Percentiles rank a stretch among this genome's conserved stretches.
Conservation (phyloP, 345 rosid genomes). For the Syzygium jambos region DNA sequence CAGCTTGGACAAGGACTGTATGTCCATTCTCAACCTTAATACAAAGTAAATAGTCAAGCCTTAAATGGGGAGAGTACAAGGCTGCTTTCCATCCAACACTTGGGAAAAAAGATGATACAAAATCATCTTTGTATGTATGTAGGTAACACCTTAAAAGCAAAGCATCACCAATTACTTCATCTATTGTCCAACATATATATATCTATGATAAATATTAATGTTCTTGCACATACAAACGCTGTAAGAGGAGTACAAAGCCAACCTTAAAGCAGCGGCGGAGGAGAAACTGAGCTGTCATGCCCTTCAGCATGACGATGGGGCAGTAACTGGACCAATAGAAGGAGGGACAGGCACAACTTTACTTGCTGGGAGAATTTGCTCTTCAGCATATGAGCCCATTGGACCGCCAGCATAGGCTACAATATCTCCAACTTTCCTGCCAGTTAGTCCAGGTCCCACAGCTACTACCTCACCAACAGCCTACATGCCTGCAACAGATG, state of each 20-base stretch:
- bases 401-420: constrained; percentile 77
- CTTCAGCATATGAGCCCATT: constrained; percentile 85
- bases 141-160: not conserved
- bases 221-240: not conserved
- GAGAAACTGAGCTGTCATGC: constrained; percentile 82
- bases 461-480: constrained; percentile 84
- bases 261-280: constrained; percentile 83
- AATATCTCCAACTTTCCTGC: constrained; percentile 67
- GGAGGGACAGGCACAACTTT: constrained; percentile 84
- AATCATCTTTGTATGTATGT: not conserved
- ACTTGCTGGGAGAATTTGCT: constrained; percentile 75
- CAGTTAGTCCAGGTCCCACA: constrained; percentile 80
- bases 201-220: not conserved
- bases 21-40: constrained; percentile 70
- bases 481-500: constrained; percentile 52
- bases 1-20: constrained; percentile 76
- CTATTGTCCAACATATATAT: not conserved
- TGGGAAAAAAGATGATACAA: not conserved
- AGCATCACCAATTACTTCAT: not conserved
- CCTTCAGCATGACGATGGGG: constrained; percentile 82
- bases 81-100: not conserved
- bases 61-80: not conserved
- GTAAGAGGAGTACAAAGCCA: not conserved
- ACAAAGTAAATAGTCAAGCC: not conserved
- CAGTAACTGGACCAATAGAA: constrained; percentile 55